Base-by-base conservation (phyloP, 768 basidiomycete genomes). In the Hypholoma fasciculare region DNA sequence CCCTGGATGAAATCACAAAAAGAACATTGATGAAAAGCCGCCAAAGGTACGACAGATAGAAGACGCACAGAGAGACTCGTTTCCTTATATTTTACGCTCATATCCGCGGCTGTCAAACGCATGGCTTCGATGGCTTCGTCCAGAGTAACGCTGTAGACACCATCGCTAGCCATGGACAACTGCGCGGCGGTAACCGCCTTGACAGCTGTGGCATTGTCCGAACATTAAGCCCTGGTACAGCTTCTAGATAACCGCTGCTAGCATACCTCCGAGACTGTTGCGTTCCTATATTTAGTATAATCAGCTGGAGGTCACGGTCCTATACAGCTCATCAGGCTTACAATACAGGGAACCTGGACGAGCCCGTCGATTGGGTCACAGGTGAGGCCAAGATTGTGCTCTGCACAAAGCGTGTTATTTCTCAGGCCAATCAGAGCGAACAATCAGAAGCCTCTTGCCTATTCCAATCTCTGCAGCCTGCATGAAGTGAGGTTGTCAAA, bases 91-190 rank as follows among this genome's bases (percentile, higher is more conserved):
- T 95, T 94, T 63, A 90, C 83, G 60, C 92, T 94, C 94, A 96
- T 96, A 71, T 95, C 92, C n/a, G 83, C 79, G 26, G 96, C 95
- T 6, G 94, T 97, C 49, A 96, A 69, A 20, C 92, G 81, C 93
- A 96, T 96, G 4, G 95, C 94, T 71, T 94, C 92, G 55, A 98
- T 97, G 2, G 95, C 96, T 71, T 97, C 94, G 69, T 98, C 96
- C 17, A 98, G 79, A 0, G 88, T 89, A 37, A 96, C 94, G 36
- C 87, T 85, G 65, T 94, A 94, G 13, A 91, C 81, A 0, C 92
- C 95, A 66, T 92, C 84, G 59, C 92, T 92, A 8, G 95, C 94
- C 83, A 97, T 89, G 7, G 96, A 93, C 4, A 98, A 81, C 69
- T 98, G 96, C 17, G 95, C 95, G 11, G 96, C 95, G 17, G 94